Base-by-base conservation (phyloP, 2,329 filamentous ascomycete genomes). In the Dactylellina parvicollis region DNA sequence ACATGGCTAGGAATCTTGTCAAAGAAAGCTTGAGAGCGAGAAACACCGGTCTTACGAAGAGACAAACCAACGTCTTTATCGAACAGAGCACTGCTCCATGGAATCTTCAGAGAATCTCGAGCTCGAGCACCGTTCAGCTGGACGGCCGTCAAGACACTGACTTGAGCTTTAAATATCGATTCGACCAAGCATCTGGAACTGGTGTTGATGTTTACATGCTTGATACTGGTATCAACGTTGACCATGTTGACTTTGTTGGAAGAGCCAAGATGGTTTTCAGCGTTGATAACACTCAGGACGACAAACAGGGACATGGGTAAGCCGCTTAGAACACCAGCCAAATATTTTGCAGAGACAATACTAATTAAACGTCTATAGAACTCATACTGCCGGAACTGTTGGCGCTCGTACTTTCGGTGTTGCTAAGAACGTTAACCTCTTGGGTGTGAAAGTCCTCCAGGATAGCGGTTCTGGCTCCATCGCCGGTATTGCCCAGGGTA, bases 231-330 rank as follows among this genome's bases (percentile, higher is more conserved):
- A 82, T 79, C 52, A 75, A 77, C 18, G 59, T 76, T 9, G 46
- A 75, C 2, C 75, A 78, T 28, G 74, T 75, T 26, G 77, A 78
- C 26, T 79, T 79, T 36, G 79, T 76, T 9, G 77, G 76, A 36
- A 66, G 77, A 30, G 77, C 77, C 3, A 76, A 65, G 40, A 77
- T 62, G 61, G 72, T 57, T 28, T 76, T 77, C 67, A 62, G 84
- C 81, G 79, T 86, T 76, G 82, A 82, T 3, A 84, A 88, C 52
- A 78, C 77, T 22, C 22, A 42, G n/a, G 42, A 49, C 20, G 70
- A 78, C 14, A 78, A 79, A 4, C 73, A 76, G 12, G 77, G 77
- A 9, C 87, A 89, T 76, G 88, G 88, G n/a, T 87, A 89, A 79
- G 87, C 86, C 34, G n/a, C 14, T 8, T 42, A 60, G 22, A 59